These are phyloP conservation scores for Clausena lansium DNA, from an alignment of 345 rosid species.

Conservation along the genomic window DNA sequence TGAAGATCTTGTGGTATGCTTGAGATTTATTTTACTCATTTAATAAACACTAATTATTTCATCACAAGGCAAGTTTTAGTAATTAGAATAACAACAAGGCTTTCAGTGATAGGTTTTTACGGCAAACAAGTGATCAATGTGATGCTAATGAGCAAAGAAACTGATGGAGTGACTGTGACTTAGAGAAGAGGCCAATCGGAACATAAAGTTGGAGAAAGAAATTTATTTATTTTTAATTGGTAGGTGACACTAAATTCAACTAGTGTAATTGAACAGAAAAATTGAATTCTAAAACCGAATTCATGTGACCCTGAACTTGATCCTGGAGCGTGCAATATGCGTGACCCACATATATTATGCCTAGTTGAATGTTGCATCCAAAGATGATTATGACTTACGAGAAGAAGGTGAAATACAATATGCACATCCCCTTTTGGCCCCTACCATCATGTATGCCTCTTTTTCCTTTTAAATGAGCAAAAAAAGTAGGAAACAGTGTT, in stretches of 20 bases:
- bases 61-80: not conserved
- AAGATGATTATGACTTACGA: not conserved
- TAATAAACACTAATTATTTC: too few relatives aligned
- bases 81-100: too few relatives aligned
- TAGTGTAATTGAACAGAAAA: not conserved
- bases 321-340: slow-evolving; percentile 2
- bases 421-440: not conserved
- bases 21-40: not conserved
- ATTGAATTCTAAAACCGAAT: slow-evolving; percentile 1
- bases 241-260: not conserved
- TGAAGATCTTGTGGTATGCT: not conserved
- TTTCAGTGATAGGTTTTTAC: not conserved
- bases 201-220: not conserved
- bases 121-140: not conserved
- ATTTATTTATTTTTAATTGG: not conserved
- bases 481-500: too few relatives aligned
- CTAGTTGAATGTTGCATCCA: slow-evolving; percentile 3
- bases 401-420: slow-evolving; percentile 7
- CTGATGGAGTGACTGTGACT: not conserved
- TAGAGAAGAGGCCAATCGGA: not conserved
- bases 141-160: not conserved
- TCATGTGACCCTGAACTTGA: not conserved
- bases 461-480: too few relatives aligned
- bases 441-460: not conserved
- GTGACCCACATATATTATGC: slow-evolving; percentile 20